Evolutionary conservation across 441 rosid genomes (phyloP), one percentile per base, ranked within the genome.

Genomic region (Capsella rubella): DNA sequence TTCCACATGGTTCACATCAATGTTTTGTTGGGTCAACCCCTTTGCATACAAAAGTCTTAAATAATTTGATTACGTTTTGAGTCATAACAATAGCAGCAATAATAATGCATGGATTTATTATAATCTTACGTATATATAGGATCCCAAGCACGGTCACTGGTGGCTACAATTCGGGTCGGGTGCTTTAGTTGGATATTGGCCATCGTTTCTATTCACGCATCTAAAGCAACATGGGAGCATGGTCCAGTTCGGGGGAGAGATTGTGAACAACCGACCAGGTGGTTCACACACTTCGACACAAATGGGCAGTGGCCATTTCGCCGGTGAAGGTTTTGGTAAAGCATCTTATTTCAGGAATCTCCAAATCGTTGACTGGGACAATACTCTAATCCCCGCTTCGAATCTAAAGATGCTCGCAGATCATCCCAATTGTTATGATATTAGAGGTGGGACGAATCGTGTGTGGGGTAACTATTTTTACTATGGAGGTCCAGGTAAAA

Each of bases 141-240:
- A 95, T 85, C 99, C 99, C 40, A 95, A 95, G 82, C 99, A 93
- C 67, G 99, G 99, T 49, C 90, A 95, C 69, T 95, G 99, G 99
- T 95, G 99, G 99, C 84, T 95, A 58, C 93, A 95, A 78, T 92
- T 95, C 79, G 99, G 98, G 72, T 85, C 93, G 1, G 98, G 99
- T 25, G 71, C 87, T 4, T 80, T 95, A 39, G 97, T 95, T 3
- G 99, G 99, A 14, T 95, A 95, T 55, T 95, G 99, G 99, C 99
- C 99, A 1, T 82, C 95, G 6, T 84, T 80, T 75, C 64, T 95
- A 72, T 95, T 95, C 72, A 89, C 92, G 0, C 98, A 91, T 80
- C 80, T 95, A 3, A 85, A 84, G 59, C 90, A 91, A 69, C 95
- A 90, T 70, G 99, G 98, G 57, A 92, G 86, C 64, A 91, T 92